phyloP scores from a whole-genome alignment of 306 rosid genomes.

The Albizia julibrissin region DNA sequence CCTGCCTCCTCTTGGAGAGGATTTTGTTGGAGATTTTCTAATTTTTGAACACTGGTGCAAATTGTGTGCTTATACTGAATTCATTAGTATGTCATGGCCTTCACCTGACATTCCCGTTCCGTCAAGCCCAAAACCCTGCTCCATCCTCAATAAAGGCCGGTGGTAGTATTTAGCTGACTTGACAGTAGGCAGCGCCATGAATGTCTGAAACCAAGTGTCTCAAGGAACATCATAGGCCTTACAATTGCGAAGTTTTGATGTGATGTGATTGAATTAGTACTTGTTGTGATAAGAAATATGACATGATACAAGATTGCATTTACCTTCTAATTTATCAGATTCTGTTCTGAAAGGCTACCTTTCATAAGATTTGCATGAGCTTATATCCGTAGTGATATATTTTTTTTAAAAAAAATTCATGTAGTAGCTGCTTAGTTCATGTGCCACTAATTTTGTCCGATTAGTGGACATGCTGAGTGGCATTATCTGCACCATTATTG shows the following conservation, averaged over 20 bases:
- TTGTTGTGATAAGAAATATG: background rate
- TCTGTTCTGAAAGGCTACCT: background rate
- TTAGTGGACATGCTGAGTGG: constrained; percentile 1
- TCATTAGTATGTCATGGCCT: background rate
- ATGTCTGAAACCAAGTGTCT: background rate
- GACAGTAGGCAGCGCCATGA: background rate
- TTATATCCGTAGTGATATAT: background rate
- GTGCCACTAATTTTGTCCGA: background rate
- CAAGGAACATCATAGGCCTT: background rate
- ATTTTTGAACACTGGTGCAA: background rate
- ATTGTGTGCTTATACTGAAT: constrained; percentile 4
- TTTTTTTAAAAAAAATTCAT: background rate
- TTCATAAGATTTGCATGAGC: constrained; percentile 1
- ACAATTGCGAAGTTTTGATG: background rate
- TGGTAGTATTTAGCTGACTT: background rate
- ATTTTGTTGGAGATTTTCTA: background rate
- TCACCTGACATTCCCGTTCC: background rate
- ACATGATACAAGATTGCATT: background rate
- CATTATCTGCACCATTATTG: background rate
- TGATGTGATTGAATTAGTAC: background rate
- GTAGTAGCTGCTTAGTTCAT: constrained; percentile 7
- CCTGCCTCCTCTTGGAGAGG: background rate
- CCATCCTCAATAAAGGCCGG: background rate
- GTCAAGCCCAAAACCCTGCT: background rate
- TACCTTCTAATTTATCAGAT: constrained; percentile 13